Percentiles rank a stretch among this genome's conserved stretches.
These are phyloP conservation scores for Warburgia ugandensis DNA, from an alignment of 164 flowering plant genomes.

Conservation along the genomic window DNA sequence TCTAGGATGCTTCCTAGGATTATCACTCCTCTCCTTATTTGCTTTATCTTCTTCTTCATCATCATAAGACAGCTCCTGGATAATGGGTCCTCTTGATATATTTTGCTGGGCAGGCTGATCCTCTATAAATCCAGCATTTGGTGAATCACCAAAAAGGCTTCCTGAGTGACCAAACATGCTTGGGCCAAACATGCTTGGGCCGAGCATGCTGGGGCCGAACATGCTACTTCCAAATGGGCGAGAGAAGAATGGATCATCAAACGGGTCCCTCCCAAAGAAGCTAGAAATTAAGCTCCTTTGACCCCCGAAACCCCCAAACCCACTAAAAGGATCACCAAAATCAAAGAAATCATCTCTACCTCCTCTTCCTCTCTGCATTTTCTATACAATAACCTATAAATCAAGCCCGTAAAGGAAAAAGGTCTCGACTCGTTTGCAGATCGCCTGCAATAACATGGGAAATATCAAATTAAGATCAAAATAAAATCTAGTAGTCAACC, in stretches of 20 bases:
- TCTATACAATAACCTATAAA: constrained; percentile 2
- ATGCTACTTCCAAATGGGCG: constrained; percentile 40
- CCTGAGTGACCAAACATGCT: constrained; percentile 18
- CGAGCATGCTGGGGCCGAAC: constrained; percentile 14
- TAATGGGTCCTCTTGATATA: constrained; percentile 34
- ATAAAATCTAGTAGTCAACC: too few relatives aligned
- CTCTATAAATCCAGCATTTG: constrained; percentile 11
- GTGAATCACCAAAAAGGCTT: constrained; percentile 10
- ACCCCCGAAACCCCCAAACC: constrained; percentile 35
- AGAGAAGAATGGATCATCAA: constrained; percentile 82
- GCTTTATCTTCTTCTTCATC: constrained; percentile 30
- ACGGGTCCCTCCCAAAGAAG: constrained; percentile 70
- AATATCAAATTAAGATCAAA: too few relatives aligned
- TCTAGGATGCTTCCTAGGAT: constrained; percentile 23
- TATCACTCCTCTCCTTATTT: constrained; percentile 12
- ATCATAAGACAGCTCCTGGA: constrained; percentile 60
- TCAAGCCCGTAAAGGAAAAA: neutral
- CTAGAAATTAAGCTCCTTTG: constrained; percentile 43
- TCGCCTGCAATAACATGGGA: too few relatives aligned
- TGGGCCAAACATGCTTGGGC: constrained; percentile 25
- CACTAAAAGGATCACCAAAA: constrained; percentile 31
- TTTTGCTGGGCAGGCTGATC: constrained; percentile 27
- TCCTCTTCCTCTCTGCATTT: constrained; percentile 47
- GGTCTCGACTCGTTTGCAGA: too few relatives aligned
- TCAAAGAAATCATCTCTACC: constrained; percentile 21